Percentiles rank a stretch among this genome's conserved stretches.
These are phyloP conservation scores for Kwoniella pini DNA, from an alignment of 768 basidiomycete species.

Conservation along the genomic window DNA sequence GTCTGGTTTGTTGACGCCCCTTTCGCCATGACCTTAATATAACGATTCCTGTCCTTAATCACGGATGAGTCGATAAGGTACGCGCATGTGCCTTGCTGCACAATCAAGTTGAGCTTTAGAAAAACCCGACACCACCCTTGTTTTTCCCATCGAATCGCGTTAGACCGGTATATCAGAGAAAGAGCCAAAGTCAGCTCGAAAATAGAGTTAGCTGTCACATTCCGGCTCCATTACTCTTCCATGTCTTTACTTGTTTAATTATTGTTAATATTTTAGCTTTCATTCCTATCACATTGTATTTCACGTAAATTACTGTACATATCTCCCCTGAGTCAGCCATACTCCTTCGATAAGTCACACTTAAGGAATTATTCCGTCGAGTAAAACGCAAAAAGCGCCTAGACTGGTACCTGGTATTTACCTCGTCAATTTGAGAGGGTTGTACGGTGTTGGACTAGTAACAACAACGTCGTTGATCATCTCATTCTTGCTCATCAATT, in stretches of 20 bases:
- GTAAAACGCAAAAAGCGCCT: conserved; percentile 2
- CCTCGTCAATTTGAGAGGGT: not conserved
- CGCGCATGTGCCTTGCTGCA: conserved; percentile 1
- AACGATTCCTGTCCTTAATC: not conserved
- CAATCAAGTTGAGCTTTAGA: not conserved
- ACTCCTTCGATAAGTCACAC: not conserved
- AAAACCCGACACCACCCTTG: not conserved
- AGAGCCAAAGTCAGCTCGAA: too few relatives aligned
- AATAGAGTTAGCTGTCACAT: too few relatives aligned
- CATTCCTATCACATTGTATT: not conserved
- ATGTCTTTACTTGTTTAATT: not conserved
- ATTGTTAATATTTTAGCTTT: not conserved
- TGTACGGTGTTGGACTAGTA: not conserved
- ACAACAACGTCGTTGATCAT: not conserved
- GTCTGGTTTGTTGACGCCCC: too few relatives aligned
- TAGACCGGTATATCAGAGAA: too few relatives aligned
- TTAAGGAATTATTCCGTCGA: conserved; percentile 10
- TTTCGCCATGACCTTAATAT: not conserved
- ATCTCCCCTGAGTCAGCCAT: conserved; percentile 8
- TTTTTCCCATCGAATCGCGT: too few relatives aligned
- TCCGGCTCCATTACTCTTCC: not conserved
- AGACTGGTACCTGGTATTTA: conserved; percentile 11
- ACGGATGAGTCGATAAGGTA: not conserved
- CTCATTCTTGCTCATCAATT: not conserved
- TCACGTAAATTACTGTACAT: conserved; percentile 7